A percentile compares a stretch with the other conserved stretches of the same genome.
These are phyloP conservation scores for Colletotrichum abscissum DNA, from an alignment of 2,329 filamentous ascomycete species.

Conservation along the genomic window DNA sequence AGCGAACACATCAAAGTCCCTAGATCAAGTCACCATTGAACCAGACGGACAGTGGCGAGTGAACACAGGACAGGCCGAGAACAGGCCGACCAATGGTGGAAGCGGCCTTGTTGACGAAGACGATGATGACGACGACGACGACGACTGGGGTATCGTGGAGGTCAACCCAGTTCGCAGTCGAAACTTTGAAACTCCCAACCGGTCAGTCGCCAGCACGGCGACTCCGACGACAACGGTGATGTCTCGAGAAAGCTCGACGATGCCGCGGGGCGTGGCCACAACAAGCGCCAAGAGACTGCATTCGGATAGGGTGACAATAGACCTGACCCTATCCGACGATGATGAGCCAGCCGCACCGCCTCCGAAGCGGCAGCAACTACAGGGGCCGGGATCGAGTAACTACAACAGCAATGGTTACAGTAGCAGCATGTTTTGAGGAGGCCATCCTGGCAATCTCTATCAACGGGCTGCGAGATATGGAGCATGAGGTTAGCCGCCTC, in stretches of 20 bases:
- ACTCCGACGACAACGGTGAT: constrained; percentile 50
- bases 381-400: constrained; percentile 20
- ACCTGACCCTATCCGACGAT: constrained; percentile 67
- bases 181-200: constrained; percentile 50
- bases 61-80: constrained; percentile 48
- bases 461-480: background rate
- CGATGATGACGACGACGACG: constrained; percentile 56
- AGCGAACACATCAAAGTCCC: constrained; percentile 73
- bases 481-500: background rate
- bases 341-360: constrained; percentile 62
- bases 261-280: constrained; percentile 47
- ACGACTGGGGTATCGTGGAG: constrained; percentile 62
- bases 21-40: constrained; percentile 91
- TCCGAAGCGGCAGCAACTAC: constrained; percentile 58
- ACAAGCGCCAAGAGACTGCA: constrained; percentile 60
- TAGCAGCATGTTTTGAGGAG: constrained; percentile 11
- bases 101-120: constrained; percentile 45
- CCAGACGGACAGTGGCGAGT: constrained; percentile 82
- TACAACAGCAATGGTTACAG: constrained; percentile 24
- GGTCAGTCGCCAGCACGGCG: constrained; percentile 47
- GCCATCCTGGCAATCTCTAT: background rate
- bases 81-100: constrained; percentile 36
- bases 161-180: constrained; percentile 49
- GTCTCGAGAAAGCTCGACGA: constrained; percentile 51
- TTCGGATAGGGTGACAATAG: constrained; percentile 62